A percentile compares a stretch with the other conserved stretches of the same genome.
These are phyloP conservation scores for Hirsutella minnesotensis DNA, from an alignment of 2,329 filamentous ascomycete species.

Conservation along the genomic window DNA sequence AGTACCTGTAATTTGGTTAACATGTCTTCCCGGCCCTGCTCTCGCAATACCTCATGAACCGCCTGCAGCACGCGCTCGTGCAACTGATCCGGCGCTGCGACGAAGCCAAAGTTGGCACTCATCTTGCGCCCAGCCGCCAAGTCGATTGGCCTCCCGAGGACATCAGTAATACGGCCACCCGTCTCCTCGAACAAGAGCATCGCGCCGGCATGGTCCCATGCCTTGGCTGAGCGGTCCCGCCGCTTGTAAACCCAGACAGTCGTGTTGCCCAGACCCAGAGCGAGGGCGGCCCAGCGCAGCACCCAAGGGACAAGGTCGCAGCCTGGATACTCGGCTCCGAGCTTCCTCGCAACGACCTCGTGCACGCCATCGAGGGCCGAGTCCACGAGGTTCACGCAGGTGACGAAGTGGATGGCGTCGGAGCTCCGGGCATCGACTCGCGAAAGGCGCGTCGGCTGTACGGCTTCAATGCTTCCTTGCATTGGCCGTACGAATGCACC, in stretches of 20 bases:
- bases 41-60: constrained; percentile 63
- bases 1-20: no score
- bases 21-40: constrained; percentile 16
- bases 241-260: constrained; percentile 45
- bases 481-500: constrained; percentile 37
- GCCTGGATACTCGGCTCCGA: constrained; percentile 32
- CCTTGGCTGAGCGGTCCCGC: constrained; percentile 35
- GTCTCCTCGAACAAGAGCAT: constrained; percentile 47
- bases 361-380: constrained; percentile 38
- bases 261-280: constrained; percentile 38
- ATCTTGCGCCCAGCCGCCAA: constrained; percentile 35
- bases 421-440: constrained; percentile 10
- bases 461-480: constrained; percentile 9
- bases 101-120: constrained; percentile 40
- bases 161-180: constrained; percentile 42
- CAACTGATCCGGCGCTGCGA: constrained; percentile 34
- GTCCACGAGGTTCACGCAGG: constrained; percentile 31
- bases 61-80: constrained; percentile 42
- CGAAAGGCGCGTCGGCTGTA: constrained; percentile 19
- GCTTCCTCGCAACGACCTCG: constrained; percentile 25
- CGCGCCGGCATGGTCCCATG: constrained; percentile 49
- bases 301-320: constrained; percentile 46
- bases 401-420: constrained; percentile 28
- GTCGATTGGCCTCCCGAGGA: constrained; percentile 39
- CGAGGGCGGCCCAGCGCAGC: constrained; percentile 40